A percentile compares a stretch with the other conserved stretches of the same genome.
phyloP scores from a whole-genome alignment of 805 yeast species.

The Candida xiaguanensis region DNA sequence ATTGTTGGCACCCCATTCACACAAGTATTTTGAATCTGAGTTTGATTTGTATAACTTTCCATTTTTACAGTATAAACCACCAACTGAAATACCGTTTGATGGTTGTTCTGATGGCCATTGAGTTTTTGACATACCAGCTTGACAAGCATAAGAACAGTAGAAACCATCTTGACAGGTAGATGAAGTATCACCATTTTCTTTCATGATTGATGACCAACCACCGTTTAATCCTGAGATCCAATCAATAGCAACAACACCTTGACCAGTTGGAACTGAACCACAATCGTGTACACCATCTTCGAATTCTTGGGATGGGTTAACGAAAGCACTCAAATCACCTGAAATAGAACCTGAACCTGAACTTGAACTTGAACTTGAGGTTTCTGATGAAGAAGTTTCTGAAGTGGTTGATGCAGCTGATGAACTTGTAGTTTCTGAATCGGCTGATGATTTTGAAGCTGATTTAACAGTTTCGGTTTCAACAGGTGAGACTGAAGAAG shows the following conservation, averaged over 20 bases:
- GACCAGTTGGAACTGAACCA: constrained; percentile 69
- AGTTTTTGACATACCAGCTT: constrained; percentile 98
- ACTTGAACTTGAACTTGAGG: constrained; percentile 23
- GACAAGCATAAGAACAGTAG: constrained; percentile 97
- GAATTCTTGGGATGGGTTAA: constrained; percentile 58
- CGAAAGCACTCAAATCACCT: constrained; percentile 61
- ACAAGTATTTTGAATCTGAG: constrained; percentile 57
- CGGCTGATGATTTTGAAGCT: constrained; percentile 11
- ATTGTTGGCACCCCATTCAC: constrained; percentile 79
- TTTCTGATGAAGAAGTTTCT: constrained; percentile 13
- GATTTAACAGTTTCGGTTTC: constrained; percentile 11
- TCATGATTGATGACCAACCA: constrained; percentile 78
- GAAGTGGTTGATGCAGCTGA: constrained; percentile 11
- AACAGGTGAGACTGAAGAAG: constrained; percentile 1
- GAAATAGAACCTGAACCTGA: constrained; percentile 32
- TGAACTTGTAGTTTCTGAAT: constrained; percentile 12
- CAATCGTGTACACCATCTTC: constrained; percentile 71
- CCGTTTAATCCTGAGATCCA: constrained; percentile 51
- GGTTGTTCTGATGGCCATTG: constrained; percentile 96
- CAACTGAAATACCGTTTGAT: constrained; percentile 81
- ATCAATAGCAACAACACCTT: constrained; percentile 77
- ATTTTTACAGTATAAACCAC: constrained; percentile 83
- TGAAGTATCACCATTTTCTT: constrained; percentile 55
- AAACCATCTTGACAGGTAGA: constrained; percentile 80
- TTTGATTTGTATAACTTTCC: constrained; percentile 86